Evolutionary conservation across 1,284 basidiomycete genomes (phyloP).

Genomic region (Leccinum discolor): DNA sequence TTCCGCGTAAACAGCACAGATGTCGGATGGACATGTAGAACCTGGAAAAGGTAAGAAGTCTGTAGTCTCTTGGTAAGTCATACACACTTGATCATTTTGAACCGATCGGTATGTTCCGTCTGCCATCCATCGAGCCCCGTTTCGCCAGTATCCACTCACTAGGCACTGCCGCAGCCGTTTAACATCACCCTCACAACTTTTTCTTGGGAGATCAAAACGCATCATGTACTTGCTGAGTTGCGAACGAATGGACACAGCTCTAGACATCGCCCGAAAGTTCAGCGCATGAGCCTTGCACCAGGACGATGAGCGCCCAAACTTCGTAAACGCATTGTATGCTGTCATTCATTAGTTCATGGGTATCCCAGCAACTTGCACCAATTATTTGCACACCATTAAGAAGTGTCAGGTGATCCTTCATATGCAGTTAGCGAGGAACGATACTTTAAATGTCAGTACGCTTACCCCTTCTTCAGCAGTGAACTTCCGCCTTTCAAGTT

Average conservation of each 20-base stretch:
- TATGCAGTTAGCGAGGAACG: constrained; percentile 9
- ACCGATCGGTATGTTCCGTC: constrained; percentile 91
- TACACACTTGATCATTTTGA: constrained; percentile 73
- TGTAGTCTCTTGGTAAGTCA: not conserved
- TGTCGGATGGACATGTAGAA: constrained; percentile 88
- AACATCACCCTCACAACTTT: constrained; percentile 86
- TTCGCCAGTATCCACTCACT: constrained; percentile 92
- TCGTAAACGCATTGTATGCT: constrained; percentile 93
- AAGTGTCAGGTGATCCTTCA: constrained; percentile 89
- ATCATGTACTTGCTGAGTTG: constrained; percentile 94
- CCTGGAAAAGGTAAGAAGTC: constrained; percentile 40
- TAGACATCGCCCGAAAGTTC: constrained; percentile 90
- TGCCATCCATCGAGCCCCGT: constrained; percentile 86
- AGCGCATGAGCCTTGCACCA: constrained; percentile 95
- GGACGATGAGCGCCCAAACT: constrained; percentile 78
- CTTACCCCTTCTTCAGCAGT: constrained; percentile 94
- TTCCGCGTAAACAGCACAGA: constrained; percentile 95
- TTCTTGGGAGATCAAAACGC: constrained; percentile 76
- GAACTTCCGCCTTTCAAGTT: constrained; percentile 92
- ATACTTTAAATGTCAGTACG: not conserved
- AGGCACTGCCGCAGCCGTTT: constrained; percentile 82
- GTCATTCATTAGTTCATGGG: constrained; percentile 17
- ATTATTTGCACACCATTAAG: constrained; percentile 68
- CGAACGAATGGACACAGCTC: constrained; percentile 88
- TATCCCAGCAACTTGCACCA: not conserved